A percentile compares a stretch with the other conserved stretches of the same genome.
These are phyloP conservation scores for Starmerella cellae DNA, from an alignment of 805 yeast species.

Conservation along the genomic window DNA sequence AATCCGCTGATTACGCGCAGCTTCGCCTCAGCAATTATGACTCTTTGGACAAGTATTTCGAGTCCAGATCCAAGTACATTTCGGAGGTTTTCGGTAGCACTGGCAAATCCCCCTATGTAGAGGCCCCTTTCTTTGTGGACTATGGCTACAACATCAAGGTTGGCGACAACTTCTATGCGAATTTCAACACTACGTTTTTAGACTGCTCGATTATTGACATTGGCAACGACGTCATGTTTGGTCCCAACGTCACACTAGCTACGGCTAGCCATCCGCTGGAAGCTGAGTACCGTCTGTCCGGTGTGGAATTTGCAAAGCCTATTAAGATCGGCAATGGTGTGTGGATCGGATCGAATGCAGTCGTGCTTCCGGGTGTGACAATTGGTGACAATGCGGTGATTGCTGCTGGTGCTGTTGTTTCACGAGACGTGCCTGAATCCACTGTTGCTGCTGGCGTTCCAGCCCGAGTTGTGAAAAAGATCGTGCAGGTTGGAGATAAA, in stretches of 20 bases:
- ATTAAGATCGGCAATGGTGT: slow-evolving; percentile 49
- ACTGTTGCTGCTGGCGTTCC: slow-evolving; percentile 55
- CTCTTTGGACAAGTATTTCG: slow-evolving; percentile 22
- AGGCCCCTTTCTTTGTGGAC: slow-evolving; percentile 50
- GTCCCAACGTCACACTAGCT: slow-evolving; percentile 47
- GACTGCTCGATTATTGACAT: slow-evolving; percentile 49
- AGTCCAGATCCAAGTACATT: slow-evolving; percentile 32
- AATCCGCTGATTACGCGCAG: slow-evolving; percentile 23
- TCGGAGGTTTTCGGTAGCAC: slow-evolving; percentile 37
- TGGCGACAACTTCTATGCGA: slow-evolving; percentile 48
- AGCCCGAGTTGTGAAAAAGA: slow-evolving; percentile 30
- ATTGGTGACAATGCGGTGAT: slow-evolving; percentile 49
- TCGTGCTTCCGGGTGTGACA: slow-evolving; percentile 50
- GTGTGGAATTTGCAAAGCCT: slow-evolving; percentile 43
- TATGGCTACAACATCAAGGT: slow-evolving; percentile 49
- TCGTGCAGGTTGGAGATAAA: neutral
- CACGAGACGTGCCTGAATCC: slow-evolving; percentile 41
- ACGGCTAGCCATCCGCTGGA: slow-evolving; percentile 57
- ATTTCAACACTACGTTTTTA: slow-evolving; percentile 39
- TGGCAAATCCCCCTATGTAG: slow-evolving; percentile 34
- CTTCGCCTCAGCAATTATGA: slow-evolving; percentile 22
- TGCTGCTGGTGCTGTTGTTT: slow-evolving; percentile 59
- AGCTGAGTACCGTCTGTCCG: slow-evolving; percentile 31
- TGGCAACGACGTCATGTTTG: slow-evolving; percentile 48
- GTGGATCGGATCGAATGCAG: slow-evolving; percentile 50